Conservation (phyloP, 768 basidiomycete species). For the Boletus rufocinnamomeus region DNA sequence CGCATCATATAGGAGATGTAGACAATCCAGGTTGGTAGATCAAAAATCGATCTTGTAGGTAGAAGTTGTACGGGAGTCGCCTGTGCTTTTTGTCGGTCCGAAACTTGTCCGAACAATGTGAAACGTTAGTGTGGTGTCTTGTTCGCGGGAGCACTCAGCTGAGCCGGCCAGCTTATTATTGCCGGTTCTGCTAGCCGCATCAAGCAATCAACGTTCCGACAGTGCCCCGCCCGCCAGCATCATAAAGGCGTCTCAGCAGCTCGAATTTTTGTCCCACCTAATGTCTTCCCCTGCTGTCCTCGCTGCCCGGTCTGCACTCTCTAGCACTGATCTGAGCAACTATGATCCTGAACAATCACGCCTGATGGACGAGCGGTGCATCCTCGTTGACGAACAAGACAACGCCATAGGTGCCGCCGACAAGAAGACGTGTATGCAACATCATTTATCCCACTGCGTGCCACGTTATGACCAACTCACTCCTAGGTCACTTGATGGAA, state of each 20-base stretch:
- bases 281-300: slow-evolving; percentile 64
- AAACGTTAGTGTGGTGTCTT: neutral
- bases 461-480: slow-evolving; percentile 1
- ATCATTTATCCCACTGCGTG: slow-evolving; percentile 16
- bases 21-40: neutral
- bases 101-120: slow-evolving; percentile 5
- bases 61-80: neutral
- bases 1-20: slow-evolving; percentile 34
- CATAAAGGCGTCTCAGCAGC: slow-evolving; percentile 8
- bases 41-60: neutral
- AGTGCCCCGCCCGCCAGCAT: neutral
- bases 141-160: neutral
- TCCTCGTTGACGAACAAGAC: slow-evolving; percentile 88
- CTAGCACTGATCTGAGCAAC: slow-evolving; percentile 71
- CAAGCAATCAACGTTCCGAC: neutral
- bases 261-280: slow-evolving; percentile 5
- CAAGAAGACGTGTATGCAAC: slow-evolving; percentile 89
- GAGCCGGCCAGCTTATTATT: neutral
- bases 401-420: slow-evolving; percentile 81
- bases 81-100: slow-evolving; percentile 8
- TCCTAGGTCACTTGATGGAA: slow-evolving; percentile 88
- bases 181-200: neutral
- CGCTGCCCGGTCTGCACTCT: slow-evolving; percentile 64
- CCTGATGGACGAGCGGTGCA: slow-evolving; percentile 95
- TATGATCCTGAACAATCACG: slow-evolving; percentile 94